Percentiles rank a stretch among this genome's conserved stretches.
Evolutionary conservation across 1,284 basidiomycete genomes (phyloP).

Genomic region (Ganoderma resinaceum): DNA sequence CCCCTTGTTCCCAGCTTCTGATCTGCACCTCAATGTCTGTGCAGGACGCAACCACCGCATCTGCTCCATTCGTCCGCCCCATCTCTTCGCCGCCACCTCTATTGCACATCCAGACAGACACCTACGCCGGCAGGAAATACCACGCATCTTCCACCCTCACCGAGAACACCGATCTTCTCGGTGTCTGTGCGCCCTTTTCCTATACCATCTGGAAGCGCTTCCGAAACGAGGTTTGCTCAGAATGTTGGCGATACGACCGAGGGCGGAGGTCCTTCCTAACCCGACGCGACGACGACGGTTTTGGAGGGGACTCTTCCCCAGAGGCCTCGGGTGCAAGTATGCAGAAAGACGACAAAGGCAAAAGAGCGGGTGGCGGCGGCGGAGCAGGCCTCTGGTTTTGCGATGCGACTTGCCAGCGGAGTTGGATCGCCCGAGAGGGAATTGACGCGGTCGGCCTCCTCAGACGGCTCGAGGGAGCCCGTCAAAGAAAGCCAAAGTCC

Average conservation of each 20-base stretch:
- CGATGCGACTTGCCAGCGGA: constrained; percentile 50
- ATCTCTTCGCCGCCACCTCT: constrained; percentile 1
- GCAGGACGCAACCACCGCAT: constrained; percentile 3
- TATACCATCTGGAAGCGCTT: constrained; percentile 49
- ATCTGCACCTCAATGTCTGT: constrained; percentile 11
- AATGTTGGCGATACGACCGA: constrained; percentile 67
- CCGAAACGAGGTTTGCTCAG: constrained; percentile 67
- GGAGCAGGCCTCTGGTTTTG: constrained; percentile 62
- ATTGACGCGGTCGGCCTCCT: constrained; percentile 42
- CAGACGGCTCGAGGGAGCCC: constrained; percentile 42
- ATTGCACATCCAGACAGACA: constrained; percentile 29
- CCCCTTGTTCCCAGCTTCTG: neutral
- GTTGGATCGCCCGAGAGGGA: constrained; percentile 48
- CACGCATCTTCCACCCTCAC: constrained; percentile 34
- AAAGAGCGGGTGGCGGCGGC: neutral
- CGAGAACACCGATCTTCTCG: constrained; percentile 31
- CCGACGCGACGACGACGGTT: constrained; percentile 35
- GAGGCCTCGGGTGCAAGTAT: too few species aligned
- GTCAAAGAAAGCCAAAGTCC: constrained; percentile 41
- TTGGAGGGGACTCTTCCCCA: neutral
- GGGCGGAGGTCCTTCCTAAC: constrained; percentile 42
- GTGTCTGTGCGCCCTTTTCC: constrained; percentile 36
- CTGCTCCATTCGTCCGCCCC: constrained; percentile 4
- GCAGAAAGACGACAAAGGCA: neutral
- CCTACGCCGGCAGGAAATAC: constrained; percentile 38